Conservation (phyloP, 495 filamentous ascomycete species). For the Penicillium nucicola region DNA sequence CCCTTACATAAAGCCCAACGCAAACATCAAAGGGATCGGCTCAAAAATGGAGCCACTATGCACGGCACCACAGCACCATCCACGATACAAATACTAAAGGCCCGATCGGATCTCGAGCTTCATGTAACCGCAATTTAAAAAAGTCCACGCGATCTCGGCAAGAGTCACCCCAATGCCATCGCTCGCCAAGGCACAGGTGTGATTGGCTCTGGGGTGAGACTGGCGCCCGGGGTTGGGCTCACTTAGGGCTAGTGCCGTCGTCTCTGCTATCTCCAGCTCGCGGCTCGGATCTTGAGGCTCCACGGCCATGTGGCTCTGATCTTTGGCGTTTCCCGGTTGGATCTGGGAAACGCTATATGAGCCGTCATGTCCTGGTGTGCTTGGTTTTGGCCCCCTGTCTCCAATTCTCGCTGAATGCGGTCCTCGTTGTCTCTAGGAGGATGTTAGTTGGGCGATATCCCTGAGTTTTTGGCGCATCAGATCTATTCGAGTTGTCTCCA, state of each 20-base stretch:
- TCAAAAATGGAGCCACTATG: no score
- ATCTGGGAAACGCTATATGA: background rate
- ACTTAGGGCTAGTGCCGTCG: background rate
- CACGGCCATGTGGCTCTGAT: background rate
- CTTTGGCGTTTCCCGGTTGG: background rate
- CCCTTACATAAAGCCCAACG: no score
- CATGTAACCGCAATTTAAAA: background rate
- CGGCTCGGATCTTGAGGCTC: no score
- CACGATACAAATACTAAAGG: no score
- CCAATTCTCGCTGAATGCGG: background rate
- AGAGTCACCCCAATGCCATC: background rate
- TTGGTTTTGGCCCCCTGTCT: no score
- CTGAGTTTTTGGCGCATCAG: background rate
- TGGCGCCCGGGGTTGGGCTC: conserved; percentile 1
- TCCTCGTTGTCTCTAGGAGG: background rate
- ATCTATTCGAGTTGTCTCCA: no score
- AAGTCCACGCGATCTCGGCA: background rate
- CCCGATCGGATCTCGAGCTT: background rate
- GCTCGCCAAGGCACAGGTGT: background rate
- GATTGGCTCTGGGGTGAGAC: background rate
- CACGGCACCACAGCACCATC: no score
- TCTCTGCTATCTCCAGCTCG: background rate
- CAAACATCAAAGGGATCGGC: no score
- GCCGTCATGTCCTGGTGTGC: background rate
- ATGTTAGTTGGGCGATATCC: background rate